Evolutionary conservation across 1,139 yeast species (phyloP).

Genomic region (Geotrichum europaeum): DNA sequence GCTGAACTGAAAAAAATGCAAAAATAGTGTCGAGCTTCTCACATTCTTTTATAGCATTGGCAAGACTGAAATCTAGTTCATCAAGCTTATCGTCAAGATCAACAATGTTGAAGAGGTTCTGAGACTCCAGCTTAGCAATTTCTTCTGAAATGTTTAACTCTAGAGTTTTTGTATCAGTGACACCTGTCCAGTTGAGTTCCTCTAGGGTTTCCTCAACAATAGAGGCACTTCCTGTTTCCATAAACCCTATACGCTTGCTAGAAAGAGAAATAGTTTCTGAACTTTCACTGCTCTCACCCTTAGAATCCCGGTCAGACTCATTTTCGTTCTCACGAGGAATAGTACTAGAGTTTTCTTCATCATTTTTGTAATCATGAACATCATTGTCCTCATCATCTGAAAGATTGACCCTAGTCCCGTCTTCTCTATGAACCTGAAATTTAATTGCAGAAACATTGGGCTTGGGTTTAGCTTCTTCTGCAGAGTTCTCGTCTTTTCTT

Average conservation of each 20-base stretch:
- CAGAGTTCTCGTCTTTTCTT: not conserved
- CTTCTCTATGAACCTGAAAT: conserved; percentile 2
- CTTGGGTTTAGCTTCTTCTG: conserved; percentile 1
- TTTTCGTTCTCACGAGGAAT: not conserved
- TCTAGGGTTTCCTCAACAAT: conserved; percentile 61
- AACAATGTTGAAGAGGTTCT: conserved; percentile 45
- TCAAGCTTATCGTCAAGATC: conserved; percentile 41
- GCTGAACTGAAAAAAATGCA: conserved; percentile 52
- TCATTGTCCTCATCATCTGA: conserved; percentile 1
- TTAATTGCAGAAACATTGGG: conserved; percentile 2
- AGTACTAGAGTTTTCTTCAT: not conserved
- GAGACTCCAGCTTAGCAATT: conserved; percentile 45
- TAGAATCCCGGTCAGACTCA: not conserved
- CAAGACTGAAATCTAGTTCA: conserved; percentile 42
- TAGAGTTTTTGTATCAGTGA: conserved; percentile 55
- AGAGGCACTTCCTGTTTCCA: conserved; percentile 20
- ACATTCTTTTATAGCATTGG: conserved; percentile 53
- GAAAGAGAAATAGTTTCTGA: not conserved
- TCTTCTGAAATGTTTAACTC: conserved; percentile 53
- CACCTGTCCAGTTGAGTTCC: conserved; percentile 66
- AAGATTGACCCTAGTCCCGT: not conserved
- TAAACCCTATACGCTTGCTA: conserved; percentile 6
- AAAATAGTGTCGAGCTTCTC: conserved; percentile 54
- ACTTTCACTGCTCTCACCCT: not conserved
- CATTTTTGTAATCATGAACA: not conserved